Evolutionary conservation across 371 early-diverging fungal genomes (phyloP), one percentile per base, ranked within the genome.

Genomic region (Rhizomucor pusillus): DNA sequence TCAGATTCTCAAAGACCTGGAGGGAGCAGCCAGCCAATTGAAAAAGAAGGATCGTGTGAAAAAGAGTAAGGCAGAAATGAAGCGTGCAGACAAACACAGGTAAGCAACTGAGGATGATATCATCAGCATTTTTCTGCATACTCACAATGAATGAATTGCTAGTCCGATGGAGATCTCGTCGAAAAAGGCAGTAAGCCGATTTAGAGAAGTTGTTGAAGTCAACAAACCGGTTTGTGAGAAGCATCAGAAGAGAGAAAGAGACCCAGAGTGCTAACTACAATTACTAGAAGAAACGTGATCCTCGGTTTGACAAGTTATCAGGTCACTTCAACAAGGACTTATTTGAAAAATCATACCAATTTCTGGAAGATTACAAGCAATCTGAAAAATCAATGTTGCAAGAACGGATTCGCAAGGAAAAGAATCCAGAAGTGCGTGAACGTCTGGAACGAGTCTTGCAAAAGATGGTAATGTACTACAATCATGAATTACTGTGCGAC

Each of bases 281-380:
- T n/a, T n/a, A n/a, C n/a, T 59, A 84, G 80, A 81, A 84, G 81
- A 71, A 79, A 19, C 84, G 91, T 20, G 96, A 95, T 69, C 96
- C 96, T 41, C 79, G 96, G 43, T 95, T 95, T 67, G 94, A 94
- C 67, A 81, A 79, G 37, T 59, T 89, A 34, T 83, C 88, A 0
- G 96, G 96, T n/a, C 75, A 85, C 36, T 76, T 90, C 46, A 93
- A 94, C 68, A 82, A 85, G 44, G 94, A 90, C 40, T 65, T 94
- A 33, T 95, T 91, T 63, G 84, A 90, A 59, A 86, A 88, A 52
- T 89, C 93, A 6, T 95, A 94, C 65, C 77, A 69, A 1, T 95
- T 94, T 64, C 52, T 95, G 34, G 73, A 87, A 25, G 85, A 90
- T 23, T 89, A 90, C 60, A 82, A 84, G 54, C 69, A 81, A 50